These are phyloP conservation scores for Pelargonium nanum DNA, from an alignment of 345 rosid species.

Conservation along the genomic window DNA sequence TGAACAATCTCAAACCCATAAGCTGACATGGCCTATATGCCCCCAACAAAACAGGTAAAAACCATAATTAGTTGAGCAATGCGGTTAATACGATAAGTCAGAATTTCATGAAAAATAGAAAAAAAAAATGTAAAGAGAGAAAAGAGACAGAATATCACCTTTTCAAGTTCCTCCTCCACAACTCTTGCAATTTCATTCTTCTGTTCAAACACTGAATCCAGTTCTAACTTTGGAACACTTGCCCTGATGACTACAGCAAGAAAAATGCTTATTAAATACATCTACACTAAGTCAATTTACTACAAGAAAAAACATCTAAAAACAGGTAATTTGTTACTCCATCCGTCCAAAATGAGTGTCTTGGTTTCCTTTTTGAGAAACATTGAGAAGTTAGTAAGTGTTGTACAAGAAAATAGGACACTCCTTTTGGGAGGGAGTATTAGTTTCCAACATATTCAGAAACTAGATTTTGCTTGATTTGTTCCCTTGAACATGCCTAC, in stretches of 20 bases:
- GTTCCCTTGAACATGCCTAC: no score
- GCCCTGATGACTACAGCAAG: slow-evolving; percentile 42
- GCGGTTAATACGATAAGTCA: neutral
- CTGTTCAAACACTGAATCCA: slow-evolving; percentile 52
- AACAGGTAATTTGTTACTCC: no score
- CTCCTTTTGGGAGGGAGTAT: no score
- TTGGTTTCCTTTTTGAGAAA: no score
- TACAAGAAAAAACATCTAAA: neutral
- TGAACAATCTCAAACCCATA: slow-evolving; percentile 72
- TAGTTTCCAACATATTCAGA: no score
- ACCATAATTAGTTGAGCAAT: neutral
- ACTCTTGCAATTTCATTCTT: slow-evolving; percentile 55
- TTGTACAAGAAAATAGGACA: no score
- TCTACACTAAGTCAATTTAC: neutral
- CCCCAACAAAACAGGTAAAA: neutral
- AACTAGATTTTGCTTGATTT: no score
- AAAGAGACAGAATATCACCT: slow-evolving; percentile 20
- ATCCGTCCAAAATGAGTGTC: no score
- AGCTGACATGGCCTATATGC: slow-evolving; percentile 60
- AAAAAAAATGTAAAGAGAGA: neutral
- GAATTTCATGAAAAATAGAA: neutral
- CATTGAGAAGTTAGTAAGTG: no score
- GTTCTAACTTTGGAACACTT: slow-evolving; percentile 50
- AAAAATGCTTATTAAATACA: slow-evolving; percentile 8
- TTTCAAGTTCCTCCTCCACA: slow-evolving; percentile 50